Evolutionary conservation across 257 asterid species (phyloP).

Genomic region (Solanum corneliomulleri): DNA sequence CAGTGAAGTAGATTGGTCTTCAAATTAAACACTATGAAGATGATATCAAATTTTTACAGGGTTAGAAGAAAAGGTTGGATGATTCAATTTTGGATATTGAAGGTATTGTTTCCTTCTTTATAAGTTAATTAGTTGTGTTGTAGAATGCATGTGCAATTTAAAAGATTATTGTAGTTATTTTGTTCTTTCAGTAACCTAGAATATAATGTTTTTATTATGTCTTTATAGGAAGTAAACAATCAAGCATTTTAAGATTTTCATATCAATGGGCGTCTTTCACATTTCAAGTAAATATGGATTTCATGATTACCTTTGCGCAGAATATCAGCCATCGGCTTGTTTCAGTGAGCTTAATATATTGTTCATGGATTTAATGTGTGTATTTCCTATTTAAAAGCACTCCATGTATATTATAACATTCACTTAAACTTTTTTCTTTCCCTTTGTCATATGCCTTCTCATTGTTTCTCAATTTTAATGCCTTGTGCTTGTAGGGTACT

Average conservation of each 20-base stretch:
- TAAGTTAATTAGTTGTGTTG: too few relatives aligned
- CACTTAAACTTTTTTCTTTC: not conserved
- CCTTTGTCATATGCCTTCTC: not conserved
- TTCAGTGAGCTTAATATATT: not conserved
- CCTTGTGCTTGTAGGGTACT: not conserved
- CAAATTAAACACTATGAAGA: too few relatives aligned
- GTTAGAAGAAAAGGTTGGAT: too few relatives aligned
- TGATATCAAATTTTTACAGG: too few relatives aligned
- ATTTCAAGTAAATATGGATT: not conserved
- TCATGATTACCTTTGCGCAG: not conserved
- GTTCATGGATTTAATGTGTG: not conserved
- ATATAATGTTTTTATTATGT: too few relatives aligned
- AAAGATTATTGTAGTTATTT: too few relatives aligned
- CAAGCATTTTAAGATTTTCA: not conserved
- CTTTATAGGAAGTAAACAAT: not conserved
- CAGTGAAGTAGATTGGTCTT: too few relatives aligned
- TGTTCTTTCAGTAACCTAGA: too few relatives aligned
- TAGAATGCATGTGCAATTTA: too few relatives aligned
- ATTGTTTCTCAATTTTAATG: not conserved
- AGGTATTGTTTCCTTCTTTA: too few relatives aligned
- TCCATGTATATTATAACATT: not conserved
- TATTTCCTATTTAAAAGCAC: not conserved
- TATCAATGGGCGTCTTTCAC: not conserved
- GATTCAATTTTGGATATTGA: too few relatives aligned
- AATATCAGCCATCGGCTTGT: not conserved